Evolutionary conservation across 2,329 filamentous ascomycete species (phyloP).

Genomic region (Aspergillus ustus): DNA sequence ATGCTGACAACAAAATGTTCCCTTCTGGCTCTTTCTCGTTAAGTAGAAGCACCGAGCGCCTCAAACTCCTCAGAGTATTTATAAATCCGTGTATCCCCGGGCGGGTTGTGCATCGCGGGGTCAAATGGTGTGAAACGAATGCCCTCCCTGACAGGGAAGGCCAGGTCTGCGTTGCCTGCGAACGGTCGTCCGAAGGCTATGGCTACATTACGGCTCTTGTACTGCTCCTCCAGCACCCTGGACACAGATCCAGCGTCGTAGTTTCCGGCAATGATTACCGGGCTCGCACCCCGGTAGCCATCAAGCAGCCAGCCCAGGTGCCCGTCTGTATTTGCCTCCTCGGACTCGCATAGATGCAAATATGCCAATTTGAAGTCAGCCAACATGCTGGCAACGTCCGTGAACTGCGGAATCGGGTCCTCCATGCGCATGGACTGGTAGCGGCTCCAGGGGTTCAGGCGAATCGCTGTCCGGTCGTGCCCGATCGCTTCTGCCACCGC

Average conservation of each 20-base stretch:
- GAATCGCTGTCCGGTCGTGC: slow-evolving; percentile 48
- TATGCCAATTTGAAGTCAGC: slow-evolving; percentile 44
- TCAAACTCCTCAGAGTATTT: too few species aligned
- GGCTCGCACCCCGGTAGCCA: neutral
- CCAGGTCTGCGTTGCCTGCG: slow-evolving; percentile 48
- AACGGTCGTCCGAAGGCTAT: slow-evolving; percentile 47
- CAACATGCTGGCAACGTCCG: too few species aligned
- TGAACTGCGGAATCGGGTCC: too few species aligned
- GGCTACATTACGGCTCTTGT: slow-evolving; percentile 24
- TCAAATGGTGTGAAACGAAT: too few species aligned
- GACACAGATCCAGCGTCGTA: slow-evolving; percentile 9
- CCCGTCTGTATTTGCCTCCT: slow-evolving; percentile 7
- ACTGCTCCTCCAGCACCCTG: slow-evolving; percentile 13
- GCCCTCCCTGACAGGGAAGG: slow-evolving; percentile 23
- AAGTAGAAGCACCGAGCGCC: too few species aligned
- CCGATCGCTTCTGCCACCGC: slow-evolving; percentile 51
- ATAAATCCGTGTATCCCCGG: too few species aligned
- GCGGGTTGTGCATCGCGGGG: too few species aligned
- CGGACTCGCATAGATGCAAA: slow-evolving; percentile 18
- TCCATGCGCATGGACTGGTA: slow-evolving; percentile 60
- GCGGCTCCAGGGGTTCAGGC: slow-evolving; percentile 49
- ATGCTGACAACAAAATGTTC: too few species aligned
- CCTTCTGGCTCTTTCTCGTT: too few species aligned
- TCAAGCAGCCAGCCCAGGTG: slow-evolving; percentile 11
- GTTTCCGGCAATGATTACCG: slow-evolving; percentile 20